Evolutionary conservation across 2,329 filamentous ascomycete species (phyloP), one percentile per base, ranked within the genome.

Genomic region (Lomentospora prolificans): DNA sequence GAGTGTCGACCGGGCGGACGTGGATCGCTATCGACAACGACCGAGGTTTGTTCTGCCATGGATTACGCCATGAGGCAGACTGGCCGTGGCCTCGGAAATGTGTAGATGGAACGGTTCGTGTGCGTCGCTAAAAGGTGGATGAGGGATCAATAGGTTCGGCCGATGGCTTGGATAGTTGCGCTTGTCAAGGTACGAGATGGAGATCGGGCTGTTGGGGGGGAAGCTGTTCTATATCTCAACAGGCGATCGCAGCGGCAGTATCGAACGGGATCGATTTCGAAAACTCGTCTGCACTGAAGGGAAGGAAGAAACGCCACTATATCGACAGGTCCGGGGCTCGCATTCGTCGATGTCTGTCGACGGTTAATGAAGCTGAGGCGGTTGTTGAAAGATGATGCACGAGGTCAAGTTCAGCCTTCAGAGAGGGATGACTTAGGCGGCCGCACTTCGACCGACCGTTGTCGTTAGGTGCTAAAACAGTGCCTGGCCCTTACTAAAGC

Each of bases 11-110:
- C 46, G 50, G 51, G 36, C 28, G 50, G 57, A 19, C 50, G 46
- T 41, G 28, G 54, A 44, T 59, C 58, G 58, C 57, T 58, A 56
- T 58, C 51, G 41, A 57, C 51, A 53, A 54, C 53, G 51, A 31
- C 67, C 69, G 68, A 64, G 70, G 71, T 82, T 81, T 75, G 79
- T 77, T 82, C 79, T 81, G 80, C 80, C 80, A 83, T 83, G 78
- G 76, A 80, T 80, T 82, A 83, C 80, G 80, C 80, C 80, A 83
- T 83, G 70, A 74, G 78, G 73, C 77, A 73, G 69, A 70, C 66
- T 67, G 66, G 67, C 66, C 56, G 51, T 39, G 50, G 53, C 57
- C 57, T 30, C 46, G 50, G 51, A 48, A 19, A 19, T 12, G 22
- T 48, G 17, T n/a, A 22, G 10, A 22, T 17, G 12, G 44, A 19